Evolutionary conservation across 768 basidiomycete species (phyloP).

Genomic region (Trametes cubensis): DNA sequence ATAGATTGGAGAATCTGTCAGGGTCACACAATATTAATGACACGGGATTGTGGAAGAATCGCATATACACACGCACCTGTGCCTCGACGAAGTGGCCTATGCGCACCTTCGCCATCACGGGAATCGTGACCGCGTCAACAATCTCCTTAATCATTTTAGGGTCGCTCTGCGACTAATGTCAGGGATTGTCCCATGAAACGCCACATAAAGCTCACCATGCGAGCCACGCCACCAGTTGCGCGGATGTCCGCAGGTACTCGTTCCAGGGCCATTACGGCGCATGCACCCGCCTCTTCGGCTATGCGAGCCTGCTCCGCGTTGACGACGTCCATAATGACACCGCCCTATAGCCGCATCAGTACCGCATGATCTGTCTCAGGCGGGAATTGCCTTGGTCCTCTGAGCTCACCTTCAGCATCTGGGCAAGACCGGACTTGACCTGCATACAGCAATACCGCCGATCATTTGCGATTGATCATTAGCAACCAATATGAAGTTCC

Average conservation of each 20-base stretch:
- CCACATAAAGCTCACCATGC: slow-evolving; percentile 71
- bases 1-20: slow-evolving; percentile 86
- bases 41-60: background rate
- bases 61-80: slow-evolving; percentile 55
- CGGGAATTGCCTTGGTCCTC: background rate
- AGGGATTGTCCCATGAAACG: slow-evolving; percentile 2
- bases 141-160: slow-evolving; percentile 97
- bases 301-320: slow-evolving; percentile 90
- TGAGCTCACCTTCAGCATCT: slow-evolving; percentile 82
- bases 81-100: slow-evolving; percentile 99
- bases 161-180: slow-evolving; percentile 62
- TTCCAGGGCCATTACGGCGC: slow-evolving; percentile 97
- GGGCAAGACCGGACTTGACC: slow-evolving; percentile 94
- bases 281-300: slow-evolving; percentile 96
- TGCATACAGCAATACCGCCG: slow-evolving; percentile 31
- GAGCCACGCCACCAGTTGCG: slow-evolving; percentile 87
- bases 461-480: slow-evolving; percentile 1
- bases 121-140: slow-evolving; percentile 91
- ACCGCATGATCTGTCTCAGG: slow-evolving; percentile 6
- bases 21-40: background rate
- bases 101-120: slow-evolving; percentile 94
- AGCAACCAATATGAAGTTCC: background rate
- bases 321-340: slow-evolving; percentile 95
- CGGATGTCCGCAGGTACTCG: slow-evolving; percentile 96
- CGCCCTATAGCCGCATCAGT: slow-evolving; percentile 50